Evolutionary conservation across 2,329 filamentous ascomycete genomes (phyloP).

Genomic region (Trichophyton simii): DNA sequence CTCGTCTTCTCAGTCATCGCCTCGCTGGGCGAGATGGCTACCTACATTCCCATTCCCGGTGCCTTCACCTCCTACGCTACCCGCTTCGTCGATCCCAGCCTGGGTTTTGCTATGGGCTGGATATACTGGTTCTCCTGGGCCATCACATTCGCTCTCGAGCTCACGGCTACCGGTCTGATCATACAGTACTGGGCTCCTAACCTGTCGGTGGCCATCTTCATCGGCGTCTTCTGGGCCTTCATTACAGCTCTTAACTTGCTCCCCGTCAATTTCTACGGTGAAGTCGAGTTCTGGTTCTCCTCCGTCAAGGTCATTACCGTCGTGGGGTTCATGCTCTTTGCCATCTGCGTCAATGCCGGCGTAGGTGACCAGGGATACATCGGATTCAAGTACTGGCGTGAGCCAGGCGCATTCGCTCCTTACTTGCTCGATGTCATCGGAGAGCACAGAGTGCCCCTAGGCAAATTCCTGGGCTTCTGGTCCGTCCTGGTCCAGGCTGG

Average conservation of each 20-base stretch:
- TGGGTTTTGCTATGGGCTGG: constrained; percentile 71
- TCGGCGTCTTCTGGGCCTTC: constrained; percentile 58
- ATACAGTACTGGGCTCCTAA: constrained; percentile 59
- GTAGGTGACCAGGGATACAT: constrained; percentile 57
- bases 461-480: constrained; percentile 53
- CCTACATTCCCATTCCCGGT: constrained; percentile 63
- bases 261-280: constrained; percentile 60
- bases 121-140: constrained; percentile 73
- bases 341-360: constrained; percentile 61
- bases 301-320: constrained; percentile 66
- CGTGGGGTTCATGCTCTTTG: constrained; percentile 63
- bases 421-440: constrained; percentile 47
- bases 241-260: constrained; percentile 59
- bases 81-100: constrained; percentile 58
- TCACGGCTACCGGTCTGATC: constrained; percentile 59
- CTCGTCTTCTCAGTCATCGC: constrained; percentile 67
- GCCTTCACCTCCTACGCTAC: constrained; percentile 65
- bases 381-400: constrained; percentile 59
- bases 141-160: constrained; percentile 59
- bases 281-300: constrained; percentile 68
- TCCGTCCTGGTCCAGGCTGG: constrained; percentile 35
- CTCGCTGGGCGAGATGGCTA: constrained; percentile 55
- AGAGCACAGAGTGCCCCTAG: constrained; percentile 29
- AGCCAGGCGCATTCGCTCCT: constrained; percentile 47
- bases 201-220: constrained; percentile 58